These are phyloP conservation scores for Capronia epimyces DNA, from an alignment of 2,329 filamentous ascomycete species.

Conservation along the genomic window DNA sequence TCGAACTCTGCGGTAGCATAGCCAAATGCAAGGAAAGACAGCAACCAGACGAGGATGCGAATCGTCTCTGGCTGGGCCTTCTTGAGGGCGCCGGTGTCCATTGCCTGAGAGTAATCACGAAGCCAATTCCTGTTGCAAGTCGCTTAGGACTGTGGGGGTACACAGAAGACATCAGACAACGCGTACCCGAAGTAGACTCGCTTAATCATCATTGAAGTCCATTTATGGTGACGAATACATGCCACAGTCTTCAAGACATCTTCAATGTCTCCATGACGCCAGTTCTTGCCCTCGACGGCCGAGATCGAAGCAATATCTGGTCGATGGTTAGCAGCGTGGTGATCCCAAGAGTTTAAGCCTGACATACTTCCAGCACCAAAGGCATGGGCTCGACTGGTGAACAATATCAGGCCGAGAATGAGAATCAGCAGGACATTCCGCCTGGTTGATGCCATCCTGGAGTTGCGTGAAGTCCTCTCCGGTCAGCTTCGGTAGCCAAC, in stretches of 20 bases:
- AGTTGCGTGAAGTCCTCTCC: neutral
- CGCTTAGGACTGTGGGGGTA: neutral
- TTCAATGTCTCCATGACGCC: conserved; percentile 64
- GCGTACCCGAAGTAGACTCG: conserved; percentile 61
- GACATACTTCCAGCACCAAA: conserved; percentile 44
- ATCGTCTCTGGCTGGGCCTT: conserved; percentile 73
- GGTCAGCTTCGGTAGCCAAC: no score
- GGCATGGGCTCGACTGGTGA: conserved; percentile 38
- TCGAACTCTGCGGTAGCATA: conserved; percentile 85
- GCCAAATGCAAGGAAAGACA: conserved; percentile 75
- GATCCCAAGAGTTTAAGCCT: neutral
- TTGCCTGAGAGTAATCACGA: conserved; percentile 76
- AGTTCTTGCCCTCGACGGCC: conserved; percentile 47
- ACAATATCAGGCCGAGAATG: conserved; percentile 37
- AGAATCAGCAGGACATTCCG: conserved; percentile 24
- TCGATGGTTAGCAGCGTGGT: neutral
- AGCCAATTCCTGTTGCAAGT: conserved; percentile 59
- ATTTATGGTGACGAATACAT: conserved; percentile 76
- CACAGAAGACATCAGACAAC: neutral
- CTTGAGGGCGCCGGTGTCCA: conserved; percentile 75
- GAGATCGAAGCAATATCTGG: conserved; percentile 48
- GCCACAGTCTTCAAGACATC: conserved; percentile 73
- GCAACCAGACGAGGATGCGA: conserved; percentile 71
- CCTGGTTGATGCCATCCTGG: conserved; percentile 19
- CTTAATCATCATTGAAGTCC: conserved; percentile 75